Conservation (phyloP, 495 filamentous ascomycete genomes). For the Neurospora sp. region DNA sequence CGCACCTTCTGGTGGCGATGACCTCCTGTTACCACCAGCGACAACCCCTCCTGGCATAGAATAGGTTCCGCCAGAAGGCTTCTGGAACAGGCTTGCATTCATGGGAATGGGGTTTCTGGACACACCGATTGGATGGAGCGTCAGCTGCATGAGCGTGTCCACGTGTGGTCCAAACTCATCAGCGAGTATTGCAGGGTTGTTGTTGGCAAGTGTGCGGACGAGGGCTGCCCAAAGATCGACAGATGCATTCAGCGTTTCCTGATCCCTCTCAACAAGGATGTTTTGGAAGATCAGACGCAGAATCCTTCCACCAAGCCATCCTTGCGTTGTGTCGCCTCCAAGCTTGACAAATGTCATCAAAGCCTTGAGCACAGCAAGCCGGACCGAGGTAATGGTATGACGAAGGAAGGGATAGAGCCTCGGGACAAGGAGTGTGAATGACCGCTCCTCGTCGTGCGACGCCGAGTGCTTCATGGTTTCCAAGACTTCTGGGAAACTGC, state of each 20-base stretch:
- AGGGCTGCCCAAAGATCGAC: constrained; percentile 80
- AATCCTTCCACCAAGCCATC: constrained; percentile 86
- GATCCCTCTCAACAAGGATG: constrained; percentile 82
- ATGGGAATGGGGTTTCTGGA: constrained; percentile 82
- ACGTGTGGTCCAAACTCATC: constrained; percentile 61
- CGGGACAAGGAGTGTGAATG: constrained; percentile 85
- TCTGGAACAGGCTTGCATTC: constrained; percentile 79
- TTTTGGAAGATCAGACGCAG: constrained; percentile 90
- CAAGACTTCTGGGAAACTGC: constrained; percentile 85
- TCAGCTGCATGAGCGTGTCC: constrained; percentile 64
- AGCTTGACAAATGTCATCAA: constrained; percentile 87
- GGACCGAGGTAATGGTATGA: constrained; percentile 92
- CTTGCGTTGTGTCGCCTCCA: constrained; percentile 69
- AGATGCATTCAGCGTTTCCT: constrained; percentile 62
- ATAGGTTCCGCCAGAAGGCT: constrained; percentile 84
- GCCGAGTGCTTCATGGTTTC: constrained; percentile 91
- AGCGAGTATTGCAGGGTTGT: constrained; percentile 47
- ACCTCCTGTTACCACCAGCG: constrained; percentile 40
- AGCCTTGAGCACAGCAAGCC: constrained; percentile 84
- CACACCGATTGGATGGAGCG: constrained; percentile 83
- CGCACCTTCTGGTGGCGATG: constrained; percentile 47
- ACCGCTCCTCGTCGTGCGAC: constrained; percentile 66
- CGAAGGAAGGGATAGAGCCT: constrained; percentile 91
- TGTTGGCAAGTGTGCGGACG: constrained; percentile 51
- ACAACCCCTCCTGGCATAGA: constrained; percentile 38